phyloP scores from a whole-genome alignment of 2,329 filamentous ascomycete species.

The Pseudogymnoascus sp. region DNA sequence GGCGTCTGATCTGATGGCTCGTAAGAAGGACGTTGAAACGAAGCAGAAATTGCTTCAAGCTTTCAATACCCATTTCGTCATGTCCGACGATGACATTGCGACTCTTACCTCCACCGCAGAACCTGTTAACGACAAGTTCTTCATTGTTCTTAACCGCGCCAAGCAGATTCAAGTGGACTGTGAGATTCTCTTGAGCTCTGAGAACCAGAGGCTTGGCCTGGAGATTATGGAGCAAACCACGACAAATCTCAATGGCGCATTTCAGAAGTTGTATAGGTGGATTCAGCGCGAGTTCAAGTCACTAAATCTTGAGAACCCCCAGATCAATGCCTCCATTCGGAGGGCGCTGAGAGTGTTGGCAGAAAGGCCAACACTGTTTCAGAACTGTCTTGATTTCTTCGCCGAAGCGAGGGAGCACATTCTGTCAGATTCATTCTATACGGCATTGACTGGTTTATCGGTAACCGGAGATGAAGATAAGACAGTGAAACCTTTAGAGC shows the following conservation, averaged over 20 bases:
- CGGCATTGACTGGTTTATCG: conserved; percentile 69
- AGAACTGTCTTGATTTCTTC: conserved; percentile 88
- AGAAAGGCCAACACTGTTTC: conserved; percentile 82
- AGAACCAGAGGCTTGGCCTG: conserved; percentile 78
- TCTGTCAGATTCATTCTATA: conserved; percentile 81
- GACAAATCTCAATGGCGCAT: conserved; percentile 77
- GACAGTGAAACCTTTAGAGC: conserved; percentile 80
- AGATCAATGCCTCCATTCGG: conserved; percentile 78
- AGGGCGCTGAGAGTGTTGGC: conserved; percentile 78
- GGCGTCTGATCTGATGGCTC: conserved; percentile 61
- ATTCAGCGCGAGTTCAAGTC: conserved; percentile 88
- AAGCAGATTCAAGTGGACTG: conserved; percentile 87
- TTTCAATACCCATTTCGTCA: conserved; percentile 74
- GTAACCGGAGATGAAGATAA: conserved; percentile 50
- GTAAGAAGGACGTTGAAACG: conserved; percentile 65
- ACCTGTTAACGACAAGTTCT: conserved; percentile 80
- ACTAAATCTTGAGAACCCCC: conserved; percentile 86
- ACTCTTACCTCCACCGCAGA: conserved; percentile 69
- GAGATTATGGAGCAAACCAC: conserved; percentile 90
- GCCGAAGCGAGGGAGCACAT: conserved; percentile 82
- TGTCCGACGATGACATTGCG: conserved; percentile 74
- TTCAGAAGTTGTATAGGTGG: conserved; percentile 95
- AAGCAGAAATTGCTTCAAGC: conserved; percentile 72
- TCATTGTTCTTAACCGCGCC: conserved; percentile 64
- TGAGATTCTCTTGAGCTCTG: conserved; percentile 78